Base-by-base conservation (phyloP, 2,329 filamentous ascomycete genomes). In the Fusarium albidum region DNA sequence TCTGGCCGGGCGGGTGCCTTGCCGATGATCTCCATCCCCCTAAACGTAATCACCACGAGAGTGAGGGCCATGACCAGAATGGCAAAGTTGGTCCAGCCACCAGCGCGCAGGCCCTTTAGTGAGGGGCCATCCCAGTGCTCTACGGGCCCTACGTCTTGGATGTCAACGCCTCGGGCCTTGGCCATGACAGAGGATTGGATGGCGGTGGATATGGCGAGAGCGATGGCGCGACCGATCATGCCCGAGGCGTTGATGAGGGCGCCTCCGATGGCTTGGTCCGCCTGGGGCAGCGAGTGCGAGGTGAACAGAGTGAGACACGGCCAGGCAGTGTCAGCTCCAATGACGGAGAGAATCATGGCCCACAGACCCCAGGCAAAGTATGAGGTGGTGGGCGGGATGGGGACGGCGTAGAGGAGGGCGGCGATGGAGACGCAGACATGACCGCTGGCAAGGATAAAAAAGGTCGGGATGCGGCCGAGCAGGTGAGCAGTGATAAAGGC, bases 311-410 rank as follows among this genome's bases (percentile, higher is more conserved):
- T 86, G 14, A 90, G 73, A 5, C 82, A 82, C 0, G 87, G 87
- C 77, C 84, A 89, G 0, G 86, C 77, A 0, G 84, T 87, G 65
- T 91, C 87, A 4, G 86, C 84, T 27, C 88, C 87, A 29, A 88
- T 75, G 9, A 89, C 86, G 7, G 81, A 79, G 4, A 91, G 73
- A 0, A 86, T 70, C 83, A 90, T 90, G 9, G 87, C 86, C 3
- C 82, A 82, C 15, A 91, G 77, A 0, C 83, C 86, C 59, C 82
- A 88, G 3, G 88, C 87, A 68, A 87, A 90, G 72, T 90, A 91
- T 0, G 77, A 83, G 0, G 84, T 87, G 3, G 74, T 69, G 0
- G 80, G 76, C 0, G 84, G 78, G 34, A 90, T 87, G 0, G 87
- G 86, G 0, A 85, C 75, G 0, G 87, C 83, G 64, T 88, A 87